Percentiles rank a stretch among this genome's conserved stretches.
Conservation (phyloP, 441 rosid species). For the Jatropha multifida region DNA sequence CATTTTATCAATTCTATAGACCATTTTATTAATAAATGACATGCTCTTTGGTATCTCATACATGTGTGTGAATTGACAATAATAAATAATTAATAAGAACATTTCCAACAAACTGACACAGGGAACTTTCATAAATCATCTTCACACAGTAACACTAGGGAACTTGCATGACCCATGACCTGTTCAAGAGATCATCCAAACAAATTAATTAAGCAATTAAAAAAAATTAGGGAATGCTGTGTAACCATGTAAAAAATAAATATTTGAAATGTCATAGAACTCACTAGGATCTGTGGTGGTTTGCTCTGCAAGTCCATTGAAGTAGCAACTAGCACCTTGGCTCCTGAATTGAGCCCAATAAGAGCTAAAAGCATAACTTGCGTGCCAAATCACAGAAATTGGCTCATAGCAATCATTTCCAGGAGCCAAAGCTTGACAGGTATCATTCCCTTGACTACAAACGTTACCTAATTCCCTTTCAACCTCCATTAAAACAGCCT, state of each 20-base stretch:
- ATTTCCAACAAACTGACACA: background rate
- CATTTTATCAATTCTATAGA: background rate
- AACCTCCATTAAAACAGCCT: conserved; percentile 39
- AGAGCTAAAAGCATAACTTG: conserved; percentile 79
- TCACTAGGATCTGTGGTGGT: conserved; percentile 66
- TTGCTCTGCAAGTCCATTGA: conserved; percentile 68
- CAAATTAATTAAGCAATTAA: background rate
- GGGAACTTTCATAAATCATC: background rate
- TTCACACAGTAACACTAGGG: conserved; percentile 57
- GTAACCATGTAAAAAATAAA: background rate
- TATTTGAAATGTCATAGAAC: conserved; percentile 5
- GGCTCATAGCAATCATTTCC: conserved; percentile 69
- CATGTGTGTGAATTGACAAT: background rate
- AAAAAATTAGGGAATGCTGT: no score
- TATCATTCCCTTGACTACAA: conserved; percentile 50
- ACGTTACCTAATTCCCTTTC: conserved; percentile 38
- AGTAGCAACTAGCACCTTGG: conserved; percentile 55
- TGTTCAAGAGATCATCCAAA: conserved; percentile 24
- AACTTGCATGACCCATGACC: conserved; percentile 56
- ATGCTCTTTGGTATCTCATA: background rate
- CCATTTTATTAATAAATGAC: background rate
- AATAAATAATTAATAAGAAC: background rate
- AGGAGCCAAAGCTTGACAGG: conserved; percentile 55
- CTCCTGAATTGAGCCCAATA: conserved; percentile 68
- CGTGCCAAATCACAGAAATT: conserved; percentile 45